These are phyloP conservation scores for Sugiyamaella castrensis DNA, from an alignment of 1,139 yeast species.

Conservation along the genomic window DNA sequence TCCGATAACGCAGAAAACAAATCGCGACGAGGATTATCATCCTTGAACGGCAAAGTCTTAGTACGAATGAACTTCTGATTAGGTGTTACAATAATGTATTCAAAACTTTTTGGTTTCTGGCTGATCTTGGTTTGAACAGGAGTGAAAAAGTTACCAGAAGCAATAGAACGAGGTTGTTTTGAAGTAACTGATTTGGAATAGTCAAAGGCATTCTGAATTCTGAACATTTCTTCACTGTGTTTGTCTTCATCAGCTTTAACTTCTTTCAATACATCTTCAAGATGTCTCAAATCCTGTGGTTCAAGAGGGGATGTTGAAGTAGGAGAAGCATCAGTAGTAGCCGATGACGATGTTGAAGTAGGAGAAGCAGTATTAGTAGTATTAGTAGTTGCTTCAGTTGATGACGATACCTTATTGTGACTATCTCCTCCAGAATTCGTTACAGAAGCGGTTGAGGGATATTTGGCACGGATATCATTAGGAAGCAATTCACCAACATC, in stretches of 20 bases:
- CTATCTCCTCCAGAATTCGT: not conserved
- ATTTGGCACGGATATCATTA: conserved; percentile 21
- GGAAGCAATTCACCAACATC: conserved; percentile 24
- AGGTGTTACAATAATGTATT: conserved; percentile 48
- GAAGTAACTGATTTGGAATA: conserved; percentile 44
- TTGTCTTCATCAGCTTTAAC: conserved; percentile 44
- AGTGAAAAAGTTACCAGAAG: conserved; percentile 50
- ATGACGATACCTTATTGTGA: not conserved
- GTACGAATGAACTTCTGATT: conserved; percentile 43
- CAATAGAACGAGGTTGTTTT: conserved; percentile 43
- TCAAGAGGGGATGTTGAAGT: conserved; percentile 8
- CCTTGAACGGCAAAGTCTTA: conserved; percentile 44
- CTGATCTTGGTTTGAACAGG: conserved; percentile 34
- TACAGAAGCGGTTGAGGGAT: not conserved
- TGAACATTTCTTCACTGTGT: conserved; percentile 46
- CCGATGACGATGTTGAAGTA: not conserved
- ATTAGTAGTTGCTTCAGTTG: not conserved
- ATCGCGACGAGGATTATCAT: conserved; percentile 41
- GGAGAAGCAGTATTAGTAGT: not conserved
- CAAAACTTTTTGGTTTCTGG: conserved; percentile 26
- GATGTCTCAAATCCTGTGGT: conserved; percentile 21
- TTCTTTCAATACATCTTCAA: conserved; percentile 44
- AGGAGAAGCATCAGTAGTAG: not conserved
- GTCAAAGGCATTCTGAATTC: conserved; percentile 53
- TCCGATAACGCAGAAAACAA: conserved; percentile 46